These are phyloP conservation scores for Xylariaceae sp. DNA, from an alignment of 2,329 filamentous ascomycete genomes.

Conservation along the genomic window DNA sequence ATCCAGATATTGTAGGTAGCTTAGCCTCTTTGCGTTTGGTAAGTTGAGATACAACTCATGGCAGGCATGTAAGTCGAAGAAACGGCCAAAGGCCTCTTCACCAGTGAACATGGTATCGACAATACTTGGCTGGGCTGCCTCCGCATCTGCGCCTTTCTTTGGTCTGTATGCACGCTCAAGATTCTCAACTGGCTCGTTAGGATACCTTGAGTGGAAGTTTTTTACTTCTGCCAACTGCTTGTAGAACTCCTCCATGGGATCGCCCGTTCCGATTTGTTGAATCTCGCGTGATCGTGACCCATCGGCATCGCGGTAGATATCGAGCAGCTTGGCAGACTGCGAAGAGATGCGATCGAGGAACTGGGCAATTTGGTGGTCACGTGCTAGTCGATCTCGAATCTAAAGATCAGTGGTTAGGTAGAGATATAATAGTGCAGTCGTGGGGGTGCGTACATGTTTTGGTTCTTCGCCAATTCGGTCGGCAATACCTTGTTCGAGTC, in stretches of 20 bases:
- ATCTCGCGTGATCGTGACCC: slow-evolving; percentile 78
- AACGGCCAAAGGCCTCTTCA: slow-evolving; percentile 91
- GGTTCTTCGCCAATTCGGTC: slow-evolving; percentile 90
- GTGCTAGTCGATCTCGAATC: slow-evolving; percentile 86
- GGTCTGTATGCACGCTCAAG: slow-evolving; percentile 89
- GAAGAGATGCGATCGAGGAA: slow-evolving; percentile 87
- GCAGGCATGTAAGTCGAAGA: slow-evolving; percentile 82
- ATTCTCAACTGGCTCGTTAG: slow-evolving; percentile 94
- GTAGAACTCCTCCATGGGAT: slow-evolving; percentile 91
- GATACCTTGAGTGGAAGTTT: slow-evolving; percentile 87
- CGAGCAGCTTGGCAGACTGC: slow-evolving; percentile 80
- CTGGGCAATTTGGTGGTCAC: slow-evolving; percentile 89
- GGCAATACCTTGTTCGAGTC: slow-evolving; percentile 90
- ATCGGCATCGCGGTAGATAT: slow-evolving; percentile 82
- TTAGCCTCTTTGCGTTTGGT: slow-evolving; percentile 80
- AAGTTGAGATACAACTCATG: slow-evolving; percentile 93
- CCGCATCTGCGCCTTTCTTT: slow-evolving; percentile 65
- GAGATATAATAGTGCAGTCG: not conserved
- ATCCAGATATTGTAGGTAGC: slow-evolving; percentile 92
- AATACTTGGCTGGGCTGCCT: slow-evolving; percentile 67
- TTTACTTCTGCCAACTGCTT: slow-evolving; percentile 81
- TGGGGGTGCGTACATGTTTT: slow-evolving; percentile 69
- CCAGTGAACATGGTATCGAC: slow-evolving; percentile 94
- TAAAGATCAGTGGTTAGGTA: slow-evolving; percentile 47
- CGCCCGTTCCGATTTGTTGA: slow-evolving; percentile 80